Evolutionary conservation across 2,329 filamentous ascomycete species (phyloP).

Genomic region (Aspergillus latus): DNA sequence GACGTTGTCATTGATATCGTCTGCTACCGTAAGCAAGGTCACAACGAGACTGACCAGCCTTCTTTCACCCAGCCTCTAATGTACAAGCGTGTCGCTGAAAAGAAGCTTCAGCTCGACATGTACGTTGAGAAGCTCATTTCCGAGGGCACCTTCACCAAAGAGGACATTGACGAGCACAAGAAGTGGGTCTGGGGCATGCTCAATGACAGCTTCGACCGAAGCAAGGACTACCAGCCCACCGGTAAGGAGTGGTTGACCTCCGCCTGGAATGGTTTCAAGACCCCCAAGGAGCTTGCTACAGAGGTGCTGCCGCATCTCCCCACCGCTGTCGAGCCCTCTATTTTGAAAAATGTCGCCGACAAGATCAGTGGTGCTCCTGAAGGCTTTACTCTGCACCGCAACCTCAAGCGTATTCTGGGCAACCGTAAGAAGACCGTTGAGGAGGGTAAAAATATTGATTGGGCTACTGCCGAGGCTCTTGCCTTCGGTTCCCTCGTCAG

Average conservation of each 20-base stretch:
- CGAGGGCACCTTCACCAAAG: conserved; percentile 94
- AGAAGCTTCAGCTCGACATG: conserved; percentile 81
- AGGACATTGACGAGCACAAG: conserved; percentile 98
- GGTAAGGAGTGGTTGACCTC: conserved; percentile 98
- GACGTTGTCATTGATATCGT: conserved; percentile 98
- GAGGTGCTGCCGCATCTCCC: conserved; percentile 91
- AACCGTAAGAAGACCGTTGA: conserved; percentile 88
- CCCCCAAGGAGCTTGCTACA: conserved; percentile 91
- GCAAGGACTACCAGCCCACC: conserved; percentile 94
- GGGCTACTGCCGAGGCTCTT: conserved; percentile 93
- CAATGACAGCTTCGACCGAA: conserved; percentile 94
- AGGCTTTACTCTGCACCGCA: conserved; percentile 85
- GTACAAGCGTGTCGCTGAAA: conserved; percentile 94
- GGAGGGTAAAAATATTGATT: conserved; percentile 94
- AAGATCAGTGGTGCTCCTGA: conserved; percentile 77
- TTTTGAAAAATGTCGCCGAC: conserved; percentile 77
- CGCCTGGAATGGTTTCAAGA: conserved; percentile 99
- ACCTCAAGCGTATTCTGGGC: conserved; percentile 91
- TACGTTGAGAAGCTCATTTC: conserved; percentile 89
- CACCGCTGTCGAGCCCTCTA: conserved; percentile 72
- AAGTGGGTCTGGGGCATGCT: conserved; percentile 99
- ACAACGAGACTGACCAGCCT: conserved; percentile 99
- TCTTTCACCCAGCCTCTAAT: conserved; percentile 99
- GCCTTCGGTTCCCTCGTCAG: conserved; percentile 88
- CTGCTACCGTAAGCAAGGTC: conserved; percentile 97